phyloP scores from a whole-genome alignment of 495 filamentous ascomycete species.

The Penicillium mononematosum region DNA sequence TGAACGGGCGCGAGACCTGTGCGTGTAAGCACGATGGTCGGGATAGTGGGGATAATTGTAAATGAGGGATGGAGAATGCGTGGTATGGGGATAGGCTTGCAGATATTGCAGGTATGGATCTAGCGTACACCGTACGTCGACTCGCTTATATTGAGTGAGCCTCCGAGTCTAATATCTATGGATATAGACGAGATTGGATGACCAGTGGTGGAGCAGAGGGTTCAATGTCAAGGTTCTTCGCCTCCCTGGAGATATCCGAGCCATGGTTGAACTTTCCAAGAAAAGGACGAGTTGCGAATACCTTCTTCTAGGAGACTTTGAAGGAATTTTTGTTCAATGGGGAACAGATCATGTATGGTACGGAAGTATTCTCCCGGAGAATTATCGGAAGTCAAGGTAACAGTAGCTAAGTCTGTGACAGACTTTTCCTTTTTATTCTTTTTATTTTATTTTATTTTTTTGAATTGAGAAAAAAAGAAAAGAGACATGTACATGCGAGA shows the following conservation, averaged over 20 bases:
- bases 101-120: background rate
- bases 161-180: background rate
- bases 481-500: background rate
- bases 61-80: background rate
- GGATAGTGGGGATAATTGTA: background rate
- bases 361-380: slow-evolving; percentile 6
- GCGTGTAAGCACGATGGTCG: background rate
- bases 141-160: background rate
- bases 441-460: no score
- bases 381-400: slow-evolving; percentile 1
- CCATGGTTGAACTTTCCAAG: background rate
- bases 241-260: background rate
- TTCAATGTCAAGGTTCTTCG: background rate
- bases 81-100: background rate
- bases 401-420: background rate
- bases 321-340: background rate
- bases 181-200: background rate
- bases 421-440: background rate
- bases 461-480: background rate
- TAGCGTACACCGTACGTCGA: background rate
- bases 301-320: background rate
- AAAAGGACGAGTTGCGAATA: no score
- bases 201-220: background rate
- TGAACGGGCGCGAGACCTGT: background rate
- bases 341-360: slow-evolving; percentile 4